Evolutionary conservation across 306 rosid genomes (phyloP).

Genomic region (Quercus aquifolioides): DNA sequence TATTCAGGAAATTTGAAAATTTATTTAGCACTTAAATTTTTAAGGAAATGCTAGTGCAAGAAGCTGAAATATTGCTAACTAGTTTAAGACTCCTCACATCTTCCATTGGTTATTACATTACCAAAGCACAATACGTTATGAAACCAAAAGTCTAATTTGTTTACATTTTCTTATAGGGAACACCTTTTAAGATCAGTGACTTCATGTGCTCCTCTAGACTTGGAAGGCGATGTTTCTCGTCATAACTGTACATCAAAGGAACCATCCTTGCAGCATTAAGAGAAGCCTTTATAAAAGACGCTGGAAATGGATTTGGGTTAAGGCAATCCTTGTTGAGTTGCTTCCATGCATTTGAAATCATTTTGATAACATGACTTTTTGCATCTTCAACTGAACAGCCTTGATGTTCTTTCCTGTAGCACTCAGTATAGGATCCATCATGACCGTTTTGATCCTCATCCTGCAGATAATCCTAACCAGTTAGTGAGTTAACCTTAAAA

Average conservation of each 20-base stretch:
- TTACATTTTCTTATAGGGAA: background rate
- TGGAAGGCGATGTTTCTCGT: constrained; percentile 35
- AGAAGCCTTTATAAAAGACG: constrained; percentile 19
- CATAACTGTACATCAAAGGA: constrained; percentile 41
- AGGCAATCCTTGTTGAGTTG: constrained; percentile 42
- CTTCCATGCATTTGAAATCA: constrained; percentile 51
- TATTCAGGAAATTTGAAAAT: too few species aligned
- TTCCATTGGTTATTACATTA: too few species aligned
- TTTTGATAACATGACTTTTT: constrained; percentile 6
- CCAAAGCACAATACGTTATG: too few species aligned
- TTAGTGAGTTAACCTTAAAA: too few species aligned
- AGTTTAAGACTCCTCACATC: too few species aligned
- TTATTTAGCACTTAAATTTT: too few species aligned
- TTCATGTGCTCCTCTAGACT: constrained; percentile 31
- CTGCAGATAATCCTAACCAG: background rate
- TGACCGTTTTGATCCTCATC: background rate
- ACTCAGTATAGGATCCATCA: constrained; percentile 40
- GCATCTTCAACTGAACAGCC: constrained; percentile 13
- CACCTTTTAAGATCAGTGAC: constrained; percentile 21
- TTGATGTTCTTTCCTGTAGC: constrained; percentile 30
- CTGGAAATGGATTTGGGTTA: constrained; percentile 27
- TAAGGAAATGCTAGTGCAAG: too few species aligned
- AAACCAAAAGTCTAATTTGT: too few species aligned
- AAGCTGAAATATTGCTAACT: too few species aligned
- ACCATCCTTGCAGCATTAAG: constrained; percentile 40